These are phyloP conservation scores for Mitragyna speciosa DNA, from an alignment of 257 asterid species.

Conservation along the genomic window DNA sequence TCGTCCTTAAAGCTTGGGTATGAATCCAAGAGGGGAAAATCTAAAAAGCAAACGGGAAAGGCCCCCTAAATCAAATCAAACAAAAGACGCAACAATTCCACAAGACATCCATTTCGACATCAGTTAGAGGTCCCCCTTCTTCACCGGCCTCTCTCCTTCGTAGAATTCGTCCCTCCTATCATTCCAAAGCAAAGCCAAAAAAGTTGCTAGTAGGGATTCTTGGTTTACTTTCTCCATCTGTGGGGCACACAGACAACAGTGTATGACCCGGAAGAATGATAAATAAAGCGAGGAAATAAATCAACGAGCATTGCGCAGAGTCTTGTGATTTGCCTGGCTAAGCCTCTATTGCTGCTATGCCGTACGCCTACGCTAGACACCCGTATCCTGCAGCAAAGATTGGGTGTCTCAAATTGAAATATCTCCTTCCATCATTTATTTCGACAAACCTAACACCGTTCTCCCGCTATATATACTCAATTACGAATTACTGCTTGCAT, in stretches of 20 bases:
- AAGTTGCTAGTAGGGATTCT: background rate
- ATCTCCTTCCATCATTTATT: slow-evolving; percentile 20
- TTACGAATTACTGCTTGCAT: slow-evolving; percentile 1
- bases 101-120: slow-evolving; percentile 20
- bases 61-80: slow-evolving; percentile 14
- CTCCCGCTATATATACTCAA: background rate
- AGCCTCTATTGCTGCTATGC: slow-evolving; percentile 28
- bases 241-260: background rate
- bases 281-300: background rate
- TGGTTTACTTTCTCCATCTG: background rate
- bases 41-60: background rate
- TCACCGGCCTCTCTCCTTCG: slow-evolving; percentile 15
- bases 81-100: background rate
- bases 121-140: slow-evolving; percentile 3
- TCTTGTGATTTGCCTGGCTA: slow-evolving; percentile 16
- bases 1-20: too few relatives aligned
- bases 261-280: background rate
- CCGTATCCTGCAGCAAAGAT: slow-evolving; percentile 32
- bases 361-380: slow-evolving; percentile 16
- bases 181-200: slow-evolving; percentile 26
- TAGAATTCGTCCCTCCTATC: slow-evolving; percentile 25
- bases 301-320: slow-evolving; percentile 14
- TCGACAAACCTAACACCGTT: slow-evolving; percentile 9
- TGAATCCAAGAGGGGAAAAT: background rate
- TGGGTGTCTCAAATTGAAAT: slow-evolving; percentile 19